Percentiles rank a stretch among this genome's conserved stretches.
phyloP scores from a whole-genome alignment of 2,329 filamentous ascomycete genomes.

The Ophiostoma montium region DNA sequence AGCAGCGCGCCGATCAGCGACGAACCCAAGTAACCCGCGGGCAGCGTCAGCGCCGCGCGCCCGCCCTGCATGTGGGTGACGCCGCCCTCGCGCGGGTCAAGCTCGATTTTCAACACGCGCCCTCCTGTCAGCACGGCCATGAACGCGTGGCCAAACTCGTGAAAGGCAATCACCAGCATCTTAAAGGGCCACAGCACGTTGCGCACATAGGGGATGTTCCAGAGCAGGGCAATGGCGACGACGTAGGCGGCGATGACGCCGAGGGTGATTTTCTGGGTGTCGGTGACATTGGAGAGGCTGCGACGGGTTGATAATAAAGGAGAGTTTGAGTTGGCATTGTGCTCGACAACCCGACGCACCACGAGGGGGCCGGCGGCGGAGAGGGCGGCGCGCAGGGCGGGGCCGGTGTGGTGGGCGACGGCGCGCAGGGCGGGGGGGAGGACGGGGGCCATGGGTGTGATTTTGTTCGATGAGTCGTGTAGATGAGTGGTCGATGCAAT shows the following conservation, averaged over 20 bases:
- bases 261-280: constrained; percentile 56
- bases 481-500: no score
- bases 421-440: constrained; percentile 8
- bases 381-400: constrained; percentile 6
- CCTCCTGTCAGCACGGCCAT: constrained; percentile 60
- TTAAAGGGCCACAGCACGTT: constrained; percentile 73
- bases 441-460: constrained; percentile 9
- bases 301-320: no score
- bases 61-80: constrained; percentile 67
- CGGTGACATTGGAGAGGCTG: constrained; percentile 41
- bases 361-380: constrained; percentile 9
- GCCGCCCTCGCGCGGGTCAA: constrained; percentile 64
- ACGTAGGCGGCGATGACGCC: constrained; percentile 45
- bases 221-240: constrained; percentile 60
- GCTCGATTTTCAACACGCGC: constrained; percentile 42
- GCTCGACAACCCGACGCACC: background rate
- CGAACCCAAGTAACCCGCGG: constrained; percentile 65
- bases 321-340: background rate
- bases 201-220: constrained; percentile 66
- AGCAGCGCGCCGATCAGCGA: constrained; percentile 63
- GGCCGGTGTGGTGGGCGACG: constrained; percentile 6
- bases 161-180: constrained; percentile 76
- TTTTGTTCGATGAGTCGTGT: background rate
- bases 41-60: constrained; percentile 54
- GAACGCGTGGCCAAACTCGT: constrained; percentile 66